Percentiles rank a stretch among this genome's conserved stretches.
These are phyloP conservation scores for Curvularia hawaiiensis DNA, from an alignment of 2,329 filamentous ascomycete genomes.

Conservation along the genomic window DNA sequence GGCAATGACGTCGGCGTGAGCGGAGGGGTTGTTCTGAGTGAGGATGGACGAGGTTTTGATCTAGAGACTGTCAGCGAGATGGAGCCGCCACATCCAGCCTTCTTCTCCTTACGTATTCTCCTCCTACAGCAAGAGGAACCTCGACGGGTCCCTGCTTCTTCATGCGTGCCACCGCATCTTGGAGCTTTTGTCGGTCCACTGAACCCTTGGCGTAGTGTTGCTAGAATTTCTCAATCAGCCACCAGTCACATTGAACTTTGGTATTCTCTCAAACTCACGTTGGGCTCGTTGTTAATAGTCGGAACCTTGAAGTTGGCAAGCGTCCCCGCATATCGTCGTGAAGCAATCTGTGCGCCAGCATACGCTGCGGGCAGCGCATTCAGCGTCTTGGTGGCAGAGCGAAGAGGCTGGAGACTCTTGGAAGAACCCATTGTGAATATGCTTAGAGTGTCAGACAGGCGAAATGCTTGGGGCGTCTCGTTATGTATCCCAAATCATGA, in stretches of 20 bases:
- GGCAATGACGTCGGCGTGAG: constrained; percentile 77
- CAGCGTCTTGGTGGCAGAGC: constrained; percentile 36
- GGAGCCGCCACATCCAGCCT: neutral
- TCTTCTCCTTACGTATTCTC: constrained; percentile 68
- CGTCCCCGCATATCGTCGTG: constrained; percentile 55
- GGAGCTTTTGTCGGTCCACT: constrained; percentile 75
- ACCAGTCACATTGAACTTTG: neutral
- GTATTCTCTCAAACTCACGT: constrained; percentile 63
- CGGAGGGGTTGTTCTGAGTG: constrained; percentile 80
- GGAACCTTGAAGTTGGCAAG: constrained; percentile 89
- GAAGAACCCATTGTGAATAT: constrained; percentile 39
- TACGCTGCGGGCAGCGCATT: constrained; percentile 28
- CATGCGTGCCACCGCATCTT: constrained; percentile 72
- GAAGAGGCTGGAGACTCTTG: constrained; percentile 39
- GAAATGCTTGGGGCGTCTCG: constrained; percentile 11
- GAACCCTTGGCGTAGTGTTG: constrained; percentile 89
- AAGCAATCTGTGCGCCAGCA: constrained; percentile 31
- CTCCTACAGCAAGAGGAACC: constrained; percentile 82
- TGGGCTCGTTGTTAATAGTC: constrained; percentile 89
- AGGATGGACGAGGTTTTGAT: constrained; percentile 69
- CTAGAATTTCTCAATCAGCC: constrained; percentile 54
- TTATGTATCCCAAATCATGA: constrained; percentile 31
- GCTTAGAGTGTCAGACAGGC: neutral
- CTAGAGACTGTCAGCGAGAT: constrained; percentile 47
- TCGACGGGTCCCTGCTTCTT: constrained; percentile 73